phyloP scores from a whole-genome alignment of 108 stramenopile genomes.

The Skeletonema grethae region DNA sequence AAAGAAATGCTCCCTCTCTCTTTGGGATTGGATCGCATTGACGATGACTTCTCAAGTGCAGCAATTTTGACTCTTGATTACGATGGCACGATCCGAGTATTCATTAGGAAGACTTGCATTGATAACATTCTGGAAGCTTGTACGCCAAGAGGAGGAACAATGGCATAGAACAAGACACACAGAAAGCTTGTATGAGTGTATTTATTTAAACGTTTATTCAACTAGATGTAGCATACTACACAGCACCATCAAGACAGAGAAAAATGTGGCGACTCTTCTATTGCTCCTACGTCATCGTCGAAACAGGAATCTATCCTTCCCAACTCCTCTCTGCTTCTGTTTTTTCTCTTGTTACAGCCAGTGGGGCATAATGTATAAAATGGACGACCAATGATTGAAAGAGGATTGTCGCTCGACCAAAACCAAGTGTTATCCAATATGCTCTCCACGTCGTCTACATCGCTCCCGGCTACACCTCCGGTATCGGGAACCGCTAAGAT shows the following conservation, averaged over 20 bases:
- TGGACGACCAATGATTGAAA: constrained; percentile 5
- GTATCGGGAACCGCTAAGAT: constrained; percentile 49
- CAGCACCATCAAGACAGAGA: not conserved
- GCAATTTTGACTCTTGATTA: constrained; percentile 56
- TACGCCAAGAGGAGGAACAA: constrained; percentile 35
- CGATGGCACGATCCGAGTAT: constrained; percentile 52
- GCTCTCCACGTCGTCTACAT: constrained; percentile 46
- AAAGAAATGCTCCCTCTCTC: constrained; percentile 34
- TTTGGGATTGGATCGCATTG: constrained; percentile 46
- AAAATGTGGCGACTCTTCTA: constrained; percentile 3
- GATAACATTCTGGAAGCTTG: constrained; percentile 49
- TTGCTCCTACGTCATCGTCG: constrained; percentile 35
- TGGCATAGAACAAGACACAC: constrained; percentile 2
- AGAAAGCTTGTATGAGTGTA: not conserved
- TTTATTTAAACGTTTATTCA: not conserved
- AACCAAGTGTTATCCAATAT: constrained; percentile 41
- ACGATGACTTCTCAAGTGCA: constrained; percentile 49
- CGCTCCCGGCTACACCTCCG: constrained; percentile 34
- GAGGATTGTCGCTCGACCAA: constrained; percentile 41
- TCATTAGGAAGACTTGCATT: constrained; percentile 44
- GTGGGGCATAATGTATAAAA: constrained; percentile 6
- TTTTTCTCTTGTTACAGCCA: constrained; percentile 8
- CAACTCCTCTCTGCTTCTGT: constrained; percentile 29
- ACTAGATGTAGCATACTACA: not conserved
- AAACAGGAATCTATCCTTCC: constrained; percentile 50